Evolutionary conservation across 139 green algal species (phyloP), one percentile per base, ranked within the genome.

Genomic region (Tetratostichococcus sp.): DNA sequence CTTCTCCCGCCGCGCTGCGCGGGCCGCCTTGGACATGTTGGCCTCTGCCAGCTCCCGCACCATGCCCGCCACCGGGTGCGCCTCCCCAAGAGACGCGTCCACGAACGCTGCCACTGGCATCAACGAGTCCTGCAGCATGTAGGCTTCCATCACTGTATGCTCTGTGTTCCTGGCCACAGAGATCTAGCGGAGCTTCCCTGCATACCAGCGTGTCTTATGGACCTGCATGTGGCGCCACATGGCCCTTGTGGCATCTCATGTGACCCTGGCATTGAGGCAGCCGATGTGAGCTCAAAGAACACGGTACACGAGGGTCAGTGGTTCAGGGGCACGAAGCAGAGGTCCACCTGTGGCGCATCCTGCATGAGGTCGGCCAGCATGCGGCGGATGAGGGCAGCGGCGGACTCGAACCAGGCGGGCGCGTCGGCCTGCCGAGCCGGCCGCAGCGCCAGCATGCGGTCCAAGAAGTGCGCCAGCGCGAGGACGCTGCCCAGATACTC

Each of bases 361-460:
- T 25, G n/a, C 14, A 75, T 66, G 17, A 57, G 65, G 26, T 77
- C 32, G 6, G 23, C 22, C 26, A 89, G 62, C 25, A 68, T n/a
- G 23, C 26, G 14, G 3, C 73, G 76, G 23, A 78, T 57, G 0
- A 85, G 73, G 16, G 26, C 33, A 5, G 43, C 79, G 2, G 75
- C 77, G 6, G 43, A 59, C 35, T 89, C 80, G 75, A 88, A 88
- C 79, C 85, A 86, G 26, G 82, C 82, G 2, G 85, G 84, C 4
- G 82, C 82, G 62, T 89, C 85, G 2, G 77, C 74, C 22, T 57
- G 43, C 19, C 59, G 71, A 1, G 74, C 73, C 5, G 85, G 85
- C 4, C 85, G 77, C 65, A 75, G n/a, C 1, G 62, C 32, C 17
- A 77, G 80, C 31, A 79, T 77, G 26, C 82, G 70, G 42, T 81